Percentiles rank a stretch among this genome's conserved stretches.
Evolutionary conservation across 1,139 yeast genomes (phyloP).

Genomic region (Candida frijolesensis): DNA sequence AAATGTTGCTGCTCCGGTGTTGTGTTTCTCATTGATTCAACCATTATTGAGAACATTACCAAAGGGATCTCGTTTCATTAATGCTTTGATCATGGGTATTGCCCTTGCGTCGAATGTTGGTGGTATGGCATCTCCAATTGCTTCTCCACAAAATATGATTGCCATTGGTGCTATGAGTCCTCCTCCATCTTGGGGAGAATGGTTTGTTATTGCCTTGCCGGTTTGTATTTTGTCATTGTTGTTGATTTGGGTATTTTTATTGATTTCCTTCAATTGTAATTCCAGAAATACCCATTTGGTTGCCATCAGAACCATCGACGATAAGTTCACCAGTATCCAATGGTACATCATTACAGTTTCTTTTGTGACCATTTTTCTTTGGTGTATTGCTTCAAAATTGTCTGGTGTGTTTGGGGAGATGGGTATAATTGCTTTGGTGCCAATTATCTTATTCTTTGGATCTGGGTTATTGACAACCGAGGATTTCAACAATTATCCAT

Average conservation of each 20-base stretch:
- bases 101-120: slow-evolving; percentile 74
- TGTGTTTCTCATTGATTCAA: slow-evolving; percentile 67
- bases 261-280: slow-evolving; percentile 57
- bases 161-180: slow-evolving; percentile 70
- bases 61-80: slow-evolving; percentile 60
- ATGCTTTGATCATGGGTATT: slow-evolving; percentile 68
- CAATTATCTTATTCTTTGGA: slow-evolving; percentile 69
- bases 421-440: slow-evolving; percentile 70
- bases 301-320: slow-evolving; percentile 60
- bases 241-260: slow-evolving; percentile 57
- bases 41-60: slow-evolving; percentile 67
- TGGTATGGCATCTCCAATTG: slow-evolving; percentile 82
- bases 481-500: slow-evolving; percentile 72
- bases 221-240: slow-evolving; percentile 57
- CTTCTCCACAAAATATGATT: slow-evolving; percentile 77
- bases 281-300: slow-evolving; percentile 45
- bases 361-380: slow-evolving; percentile 59
- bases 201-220: slow-evolving; percentile 72
- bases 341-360: slow-evolving; percentile 61
- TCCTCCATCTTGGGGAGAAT: slow-evolving; percentile 76
- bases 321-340: slow-evolving; percentile 60
- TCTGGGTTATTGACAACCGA: slow-evolving; percentile 65
- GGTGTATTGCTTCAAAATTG: slow-evolving; percentile 69
- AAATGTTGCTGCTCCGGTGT: slow-evolving; percentile 77
- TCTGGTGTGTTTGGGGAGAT: slow-evolving; percentile 65